Evolutionary conservation across 2,329 filamentous ascomycete species (phyloP).

Genomic region (Fusarium staphyleae): DNA sequence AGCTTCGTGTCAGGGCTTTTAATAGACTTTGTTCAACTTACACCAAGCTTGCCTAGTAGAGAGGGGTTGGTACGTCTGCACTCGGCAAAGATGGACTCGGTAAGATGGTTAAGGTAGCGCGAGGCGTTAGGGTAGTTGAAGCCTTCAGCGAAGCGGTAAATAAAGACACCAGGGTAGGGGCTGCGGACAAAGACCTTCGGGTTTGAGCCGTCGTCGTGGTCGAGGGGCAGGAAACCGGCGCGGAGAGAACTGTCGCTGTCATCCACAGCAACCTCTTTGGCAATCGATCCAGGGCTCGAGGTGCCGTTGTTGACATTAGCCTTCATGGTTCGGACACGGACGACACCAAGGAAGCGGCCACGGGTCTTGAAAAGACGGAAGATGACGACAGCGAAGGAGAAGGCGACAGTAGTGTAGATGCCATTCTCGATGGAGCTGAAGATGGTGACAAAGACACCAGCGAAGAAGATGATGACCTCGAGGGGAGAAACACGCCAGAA

Average conservation of each 20-base stretch:
- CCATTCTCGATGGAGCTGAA: conserved; percentile 85
- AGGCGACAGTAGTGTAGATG: conserved; percentile 79
- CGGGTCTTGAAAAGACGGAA: conserved; percentile 81
- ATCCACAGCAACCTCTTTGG: conserved; percentile 46
- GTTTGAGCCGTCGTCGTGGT: conserved; percentile 60
- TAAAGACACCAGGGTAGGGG: conserved; percentile 61
- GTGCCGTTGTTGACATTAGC: conserved; percentile 70
- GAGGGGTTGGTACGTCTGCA: conserved; percentile 55
- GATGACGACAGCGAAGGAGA: conserved; percentile 74
- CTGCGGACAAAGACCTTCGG: conserved; percentile 53
- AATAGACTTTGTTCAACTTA: conserved; percentile 41
- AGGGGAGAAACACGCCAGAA: conserved; percentile 87
- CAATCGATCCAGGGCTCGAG: conserved; percentile 36
- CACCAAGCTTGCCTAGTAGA: conserved; percentile 55
- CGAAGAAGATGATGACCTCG: conserved; percentile 85
- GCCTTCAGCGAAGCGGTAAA: conserved; percentile 62
- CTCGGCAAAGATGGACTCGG: conserved; percentile 53
- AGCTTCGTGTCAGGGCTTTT: conserved; percentile 2
- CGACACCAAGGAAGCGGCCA: conserved; percentile 79
- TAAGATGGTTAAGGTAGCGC: conserved; percentile 58
- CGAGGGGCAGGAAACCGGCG: conserved; percentile 56
- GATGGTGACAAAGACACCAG: conserved; percentile 81
- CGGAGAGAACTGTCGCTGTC: conserved; percentile 55
- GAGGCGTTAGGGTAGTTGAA: conserved; percentile 65
- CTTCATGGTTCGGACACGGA: conserved; percentile 85